Evolutionary conservation across 768 basidiomycete genomes (phyloP).

Genomic region (Mycena olivaceomarginata): DNA sequence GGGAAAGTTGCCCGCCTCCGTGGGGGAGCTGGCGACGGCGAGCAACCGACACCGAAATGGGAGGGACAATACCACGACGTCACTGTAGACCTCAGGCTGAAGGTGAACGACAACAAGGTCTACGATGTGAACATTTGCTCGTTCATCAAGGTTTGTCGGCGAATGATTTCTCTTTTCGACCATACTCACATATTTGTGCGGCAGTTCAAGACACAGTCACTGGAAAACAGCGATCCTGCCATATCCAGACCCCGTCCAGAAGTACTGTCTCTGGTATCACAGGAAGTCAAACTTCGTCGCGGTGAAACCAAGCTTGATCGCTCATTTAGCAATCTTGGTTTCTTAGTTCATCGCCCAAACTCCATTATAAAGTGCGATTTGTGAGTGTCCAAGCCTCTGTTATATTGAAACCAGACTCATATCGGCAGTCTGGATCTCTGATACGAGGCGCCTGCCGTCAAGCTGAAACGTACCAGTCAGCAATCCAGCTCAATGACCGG

Average conservation of each 20-base stretch:
- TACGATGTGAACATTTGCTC: not conserved
- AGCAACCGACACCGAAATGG: too few species aligned
- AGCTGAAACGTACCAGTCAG: conserved; percentile 2
- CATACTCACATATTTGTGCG: not conserved
- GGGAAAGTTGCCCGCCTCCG: not conserved
- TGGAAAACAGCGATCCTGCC: not conserved
- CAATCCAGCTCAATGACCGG: not conserved
- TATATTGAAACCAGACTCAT: not conserved
- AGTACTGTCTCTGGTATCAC: not conserved
- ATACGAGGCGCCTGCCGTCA: not conserved
- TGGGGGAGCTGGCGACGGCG: too few species aligned
- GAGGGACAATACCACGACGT: too few species aligned
- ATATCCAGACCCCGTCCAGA: not conserved
- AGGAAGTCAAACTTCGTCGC: conserved; percentile 8
- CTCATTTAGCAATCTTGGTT: conserved; percentile 25
- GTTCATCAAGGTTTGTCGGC: not conserved
- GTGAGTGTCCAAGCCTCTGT: not conserved
- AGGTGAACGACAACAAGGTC: not conserved
- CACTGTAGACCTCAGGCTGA: too few species aligned
- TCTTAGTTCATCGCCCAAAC: conserved; percentile 12
- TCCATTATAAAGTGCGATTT: conserved; percentile 19
- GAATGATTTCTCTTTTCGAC: not conserved
- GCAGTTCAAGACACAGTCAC: not conserved
- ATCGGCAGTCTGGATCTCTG: not conserved
- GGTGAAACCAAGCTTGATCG: conserved; percentile 19